Evolutionary conservation across 768 basidiomycete species (phyloP), one percentile per base, ranked within the genome.

Genomic region (Boletellus sp.): DNA sequence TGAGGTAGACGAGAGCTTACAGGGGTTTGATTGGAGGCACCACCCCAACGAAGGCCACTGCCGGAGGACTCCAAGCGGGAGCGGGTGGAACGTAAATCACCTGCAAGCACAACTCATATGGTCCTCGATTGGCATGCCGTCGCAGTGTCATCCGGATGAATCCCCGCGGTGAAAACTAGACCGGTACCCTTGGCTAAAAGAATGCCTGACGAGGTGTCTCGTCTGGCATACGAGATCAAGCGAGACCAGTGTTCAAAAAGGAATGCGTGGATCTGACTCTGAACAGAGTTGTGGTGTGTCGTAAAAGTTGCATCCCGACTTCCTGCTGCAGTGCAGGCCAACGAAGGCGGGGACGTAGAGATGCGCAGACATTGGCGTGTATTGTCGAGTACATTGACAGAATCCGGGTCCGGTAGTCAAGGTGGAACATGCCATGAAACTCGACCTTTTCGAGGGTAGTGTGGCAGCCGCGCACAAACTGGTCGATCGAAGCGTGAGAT

Each of bases 21-120:
- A 90, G 71, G 88, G 87, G n/a, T n/a, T 42, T 87, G 90, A 10
- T 59, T 78, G 47, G 81, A 90, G 65, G 84, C 80, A 5, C 50
- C 63, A 45, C 71, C 89, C n/a, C 57, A 88, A 90, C 61, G 75
- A 72, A n/a, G n/a, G 66, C 65, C 5, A 87, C 20, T 32, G 12
- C 28, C 31, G 15, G 32, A 19, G 31, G 28, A 43, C 19, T 33
- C 42, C 19, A 22, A 16, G 6, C 31, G 28, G 31, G 31, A 33
- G 42, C 42, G 28, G 5, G n/a, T n/a, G n/a, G 20, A 33, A 33
- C 32, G 42, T 20, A 20, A 6, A 22, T 20, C 31, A 13, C 42
- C 17, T n/a, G 22, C 16, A 13, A 42, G n/a, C 41, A 23, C 41
- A n/a, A n/a, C 10, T n/a, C n/a, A 10, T 5, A 6, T 42, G 41